phyloP scores from a whole-genome alignment of 2,329 filamentous ascomycete genomes.

The Dothistroma septosporum region DNA sequence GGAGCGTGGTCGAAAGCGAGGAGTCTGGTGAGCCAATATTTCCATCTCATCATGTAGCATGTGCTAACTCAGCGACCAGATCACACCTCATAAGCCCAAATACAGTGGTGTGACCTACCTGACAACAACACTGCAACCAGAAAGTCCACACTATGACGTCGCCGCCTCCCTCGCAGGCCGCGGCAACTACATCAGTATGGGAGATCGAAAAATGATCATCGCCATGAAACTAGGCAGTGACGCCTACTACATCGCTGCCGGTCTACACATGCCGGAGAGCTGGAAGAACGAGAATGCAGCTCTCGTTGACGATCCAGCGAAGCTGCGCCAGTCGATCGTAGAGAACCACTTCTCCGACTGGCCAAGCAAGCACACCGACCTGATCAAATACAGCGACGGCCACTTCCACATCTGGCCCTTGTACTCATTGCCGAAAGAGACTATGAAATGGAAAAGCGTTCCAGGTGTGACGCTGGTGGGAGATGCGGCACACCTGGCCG shows the following conservation, averaged over 20 bases:
- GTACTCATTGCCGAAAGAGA: slow-evolving; percentile 51
- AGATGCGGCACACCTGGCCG: slow-evolving; percentile 58
- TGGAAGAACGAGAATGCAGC: slow-evolving; percentile 14
- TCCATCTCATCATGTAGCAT: background rate
- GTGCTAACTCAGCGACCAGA: slow-evolving; percentile 15
- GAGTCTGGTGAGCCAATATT: slow-evolving; percentile 28
- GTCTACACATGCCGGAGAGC: slow-evolving; percentile 19
- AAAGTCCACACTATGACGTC: slow-evolving; percentile 30
- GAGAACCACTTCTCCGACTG: slow-evolving; percentile 42
- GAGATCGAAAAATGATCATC: slow-evolving; percentile 18
- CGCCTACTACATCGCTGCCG: slow-evolving; percentile 22
- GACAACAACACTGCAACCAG: slow-evolving; percentile 23
- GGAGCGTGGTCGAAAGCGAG: slow-evolving; percentile 45
- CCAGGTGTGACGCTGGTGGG: slow-evolving; percentile 54
- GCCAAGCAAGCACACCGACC: slow-evolving; percentile 41
- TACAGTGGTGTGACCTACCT: slow-evolving; percentile 38
- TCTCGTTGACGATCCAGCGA: slow-evolving; percentile 32
- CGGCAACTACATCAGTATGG: slow-evolving; percentile 27
- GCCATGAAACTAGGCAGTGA: slow-evolving; percentile 21
- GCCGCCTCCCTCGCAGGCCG: slow-evolving; percentile 29
- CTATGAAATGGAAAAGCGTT: slow-evolving; percentile 45
- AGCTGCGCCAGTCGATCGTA: slow-evolving; percentile 40
- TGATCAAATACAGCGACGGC: slow-evolving; percentile 42
- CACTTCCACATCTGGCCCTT: slow-evolving; percentile 42
- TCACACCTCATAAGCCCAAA: slow-evolving; percentile 34